Base-by-base conservation (phyloP, 2,329 filamentous ascomycete species). In the Arthrobotrys megalospora region DNA sequence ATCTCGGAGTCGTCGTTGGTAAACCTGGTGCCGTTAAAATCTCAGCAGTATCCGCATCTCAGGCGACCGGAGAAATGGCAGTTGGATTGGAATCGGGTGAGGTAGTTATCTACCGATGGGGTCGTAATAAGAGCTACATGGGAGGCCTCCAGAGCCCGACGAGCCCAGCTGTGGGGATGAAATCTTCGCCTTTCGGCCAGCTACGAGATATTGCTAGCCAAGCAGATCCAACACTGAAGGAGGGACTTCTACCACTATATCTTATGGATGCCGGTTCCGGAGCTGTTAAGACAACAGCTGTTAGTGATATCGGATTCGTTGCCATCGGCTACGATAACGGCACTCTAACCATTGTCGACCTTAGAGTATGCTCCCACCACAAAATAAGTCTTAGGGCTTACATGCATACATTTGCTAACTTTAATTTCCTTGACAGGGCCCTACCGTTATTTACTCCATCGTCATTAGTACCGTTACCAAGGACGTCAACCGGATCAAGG, bases 301-400 rank as follows among this genome's bases (percentile, higher is more conserved):
- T 96, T 70, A 96, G 94, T n/a, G 93, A 97, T 83, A 91, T 98
- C 11, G 96, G 96, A 0, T 99, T 99, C 82, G 89, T 97, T 10
- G 94, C 91, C 10, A 91, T 92, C 34, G 96, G 94, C 0, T 97
- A 94, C 8, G 92, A 97, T 83, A 89, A 90, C 45, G 96, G 96
- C 1, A 90, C 90, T 80, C 84, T 99, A 43, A 91, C 89, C 7
- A 89, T 99, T 43, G 89, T 98, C 64, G 96, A 99, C 83, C 87
- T 99, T 79, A 90, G 96, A 41, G 81, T 81, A 80, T 79, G 63
- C 43, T 52, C 8, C 47, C 48, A 3, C 5, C 10, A 11, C 21
- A 14, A 16, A 5, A 43, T 6, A 21, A 24, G 34, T 47, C 48
- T 68, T 53, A 73, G 14, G 14, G 19, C 2, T 32, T 11, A 1